Evolutionary conservation across 805 yeast genomes (phyloP), one percentile per base, ranked within the genome.

Genomic region (Candida fluviatilis): DNA sequence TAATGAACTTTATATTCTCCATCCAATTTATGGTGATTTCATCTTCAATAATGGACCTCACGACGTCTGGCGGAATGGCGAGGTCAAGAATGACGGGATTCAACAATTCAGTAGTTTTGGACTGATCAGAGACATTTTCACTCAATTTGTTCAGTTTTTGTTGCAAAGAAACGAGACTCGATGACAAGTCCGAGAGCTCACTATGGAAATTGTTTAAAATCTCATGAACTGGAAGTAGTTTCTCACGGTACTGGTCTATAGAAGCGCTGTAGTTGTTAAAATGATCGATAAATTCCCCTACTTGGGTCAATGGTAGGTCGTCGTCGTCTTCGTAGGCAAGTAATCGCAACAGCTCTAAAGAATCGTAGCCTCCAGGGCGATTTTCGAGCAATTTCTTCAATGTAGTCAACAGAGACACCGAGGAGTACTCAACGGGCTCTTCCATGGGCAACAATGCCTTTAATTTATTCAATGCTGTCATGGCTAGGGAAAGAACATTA

Each of bases 11-110:
- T 32, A 82, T 56, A 62, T 80, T 78, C 34, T 82, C 88, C 15
- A 76, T 62, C 95, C 96, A 89, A 7, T 60, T 52, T 2, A 65
- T 60, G 42, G 73, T 69, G 8, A 90, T 64, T 8, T 75, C 76
- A 15, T 78, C 89, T 29, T 66, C 66, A 2, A 78, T 50, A 1
- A 91, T 66, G 5, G 80, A 75, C 39, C 65, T 62, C 5, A 85
- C 75, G 2, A 84, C 67, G 1, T 75, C 75, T 0, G 96, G 93
- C 0, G 96, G 85, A 5, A 90, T 76, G 42, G 84, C 66, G 25
- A 85, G 64, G 46, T 85, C 90, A 27, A 83, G 73, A 1, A 89
- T 80, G n/a, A 86, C 63, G 0, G 95, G 95, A 14, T 84, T 78
- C 40, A 89, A 71, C 36, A 68, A 68, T 17, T 64, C 70, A 4